These are phyloP conservation scores for Boletellus deceptivus DNA, from an alignment of 1,284 basidiomycete species.

Conservation along the genomic window DNA sequence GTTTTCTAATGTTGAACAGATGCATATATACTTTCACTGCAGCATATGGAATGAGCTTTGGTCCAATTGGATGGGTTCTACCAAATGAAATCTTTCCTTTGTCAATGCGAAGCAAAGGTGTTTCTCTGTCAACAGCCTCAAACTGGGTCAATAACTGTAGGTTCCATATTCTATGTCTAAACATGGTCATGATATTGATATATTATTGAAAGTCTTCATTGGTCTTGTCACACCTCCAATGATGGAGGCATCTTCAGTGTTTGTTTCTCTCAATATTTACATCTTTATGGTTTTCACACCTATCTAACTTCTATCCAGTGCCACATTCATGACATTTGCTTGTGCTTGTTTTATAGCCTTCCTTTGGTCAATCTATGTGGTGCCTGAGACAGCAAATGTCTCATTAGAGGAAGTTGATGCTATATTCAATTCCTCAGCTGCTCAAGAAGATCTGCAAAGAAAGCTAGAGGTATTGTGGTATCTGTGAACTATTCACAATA, in stretches of 20 bases:
- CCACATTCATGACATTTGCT: constrained; percentile 68
- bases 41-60: constrained; percentile 80
- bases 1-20: constrained; percentile 34
- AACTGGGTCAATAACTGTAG: constrained; percentile 82
- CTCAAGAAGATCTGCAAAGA: constrained; percentile 45
- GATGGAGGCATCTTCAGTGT: constrained; percentile 63
- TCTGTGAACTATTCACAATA: not conserved
- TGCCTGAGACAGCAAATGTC: constrained; percentile 76
- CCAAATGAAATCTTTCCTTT: constrained; percentile 84
- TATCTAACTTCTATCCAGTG: constrained; percentile 34
- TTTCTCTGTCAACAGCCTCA: constrained; percentile 79
- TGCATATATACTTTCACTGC: constrained; percentile 78
- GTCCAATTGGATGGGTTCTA: constrained; percentile 84
- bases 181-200: constrained; percentile 6
- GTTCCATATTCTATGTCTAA: constrained; percentile 18
- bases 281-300: not conserved
- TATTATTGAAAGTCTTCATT: constrained; percentile 59
- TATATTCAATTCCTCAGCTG: constrained; percentile 59
- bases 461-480: constrained; percentile 17
- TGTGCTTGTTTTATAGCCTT: constrained; percentile 62
- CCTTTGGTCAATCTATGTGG: constrained; percentile 62
- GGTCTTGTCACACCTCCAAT: constrained; percentile 76
- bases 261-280: constrained; percentile 1
- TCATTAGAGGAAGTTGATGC: constrained; percentile 76
- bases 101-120: constrained; percentile 83